Evolutionary conservation across 2,329 filamentous ascomycete genomes (phyloP), one percentile per base, ranked within the genome.

Genomic region (Aspergillus sp.): DNA sequence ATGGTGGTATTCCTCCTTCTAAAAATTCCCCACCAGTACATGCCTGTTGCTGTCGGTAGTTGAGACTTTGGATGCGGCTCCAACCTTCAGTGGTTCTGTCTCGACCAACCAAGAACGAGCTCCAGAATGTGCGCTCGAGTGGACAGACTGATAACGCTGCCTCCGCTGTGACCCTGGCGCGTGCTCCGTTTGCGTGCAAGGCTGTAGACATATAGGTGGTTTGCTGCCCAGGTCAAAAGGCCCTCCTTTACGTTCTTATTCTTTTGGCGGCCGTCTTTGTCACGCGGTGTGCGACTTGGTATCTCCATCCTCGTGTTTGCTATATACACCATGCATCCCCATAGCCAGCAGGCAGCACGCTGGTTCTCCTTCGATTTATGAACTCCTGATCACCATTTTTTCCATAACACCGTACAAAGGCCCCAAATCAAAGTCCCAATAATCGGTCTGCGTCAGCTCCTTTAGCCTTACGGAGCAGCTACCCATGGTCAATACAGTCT

Each of bases 101-200:
- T 22, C 42, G 24, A 19, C 16, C 36, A 20, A 48, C 19, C 46
- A 11, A 10, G 45, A 47, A 32, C 35, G 14, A 38, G 35, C 30
- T 20, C 9, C n/a, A 24, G 43, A 10, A 22, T 24, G 16, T 19
- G 13, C 16, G 50, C 44, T 32, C 40, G 48, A 47, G 59, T 65
- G 65, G 63, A 66, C 66, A 69, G 65, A 49, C 60, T 68, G 65
- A 70, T 65, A 64, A 54, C 60, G 65, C 63, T 48, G 47, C 19
- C 54, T 47, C 49, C 56, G 51, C 54, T 60, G 59, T 69, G 65
- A 68, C 59, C 61, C 54, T 58, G 59, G 60, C 68, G 60, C 58
- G 60, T 59, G 60, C 54, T 53, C 60, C 60, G 60, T 61, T 63
- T 63, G 59, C 60, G 57, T 63, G 52, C 56, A 51, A 60, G 50